Evolutionary conservation across 371 early-diverging fungal genomes (phyloP), one percentile per base, ranked within the genome.

Genomic region (Lichtheimia corymbifera): DNA sequence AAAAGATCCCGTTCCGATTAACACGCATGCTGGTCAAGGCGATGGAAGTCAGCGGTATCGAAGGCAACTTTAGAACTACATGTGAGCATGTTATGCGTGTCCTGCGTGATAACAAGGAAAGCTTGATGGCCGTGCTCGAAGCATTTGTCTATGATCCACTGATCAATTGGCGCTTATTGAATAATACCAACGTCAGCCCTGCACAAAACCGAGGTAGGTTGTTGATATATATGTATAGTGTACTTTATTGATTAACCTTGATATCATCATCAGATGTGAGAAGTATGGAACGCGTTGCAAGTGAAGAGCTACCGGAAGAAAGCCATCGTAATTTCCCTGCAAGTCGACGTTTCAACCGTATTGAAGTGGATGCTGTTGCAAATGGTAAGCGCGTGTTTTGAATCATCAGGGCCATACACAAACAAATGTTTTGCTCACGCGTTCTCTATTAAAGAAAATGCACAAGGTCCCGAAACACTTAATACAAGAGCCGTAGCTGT

Each of bases 141-240:
- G 98, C 99, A 11, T 98, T 98, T 73, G 97, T 98, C 5, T 94
- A 96, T 72, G 99, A 98, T 67, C 99, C 99, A 4, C 76, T 98
- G 59, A 96, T 98, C 74, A 97, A 96, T 62, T 97, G 97, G 98
- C 85, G 93, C 59, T 66, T 80, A 58, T 58, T 77, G 5, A 77
- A 80, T 49, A 80, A 73, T 41, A 55, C 75, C 24, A 67, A 77
- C 30, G 65, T 73, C 43, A 80, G 80, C 55, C 80, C 80, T 20
- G 63, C 47, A 9, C 79, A 79, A 58, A 75, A 69, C 56, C 66
- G 71, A 73, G 71, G 68, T 69, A 59, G 28, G 44, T 22, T 35
- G 35, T 35, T 35, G 35, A 35, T 35, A 0, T 11, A 2, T 35
- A 2, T 2, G 11, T 12, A 18, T 20, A n/a, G 53, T 50, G 24